Evolutionary conservation across 1,139 yeast genomes (phyloP).

Genomic region (Geotrichum reessii): DNA sequence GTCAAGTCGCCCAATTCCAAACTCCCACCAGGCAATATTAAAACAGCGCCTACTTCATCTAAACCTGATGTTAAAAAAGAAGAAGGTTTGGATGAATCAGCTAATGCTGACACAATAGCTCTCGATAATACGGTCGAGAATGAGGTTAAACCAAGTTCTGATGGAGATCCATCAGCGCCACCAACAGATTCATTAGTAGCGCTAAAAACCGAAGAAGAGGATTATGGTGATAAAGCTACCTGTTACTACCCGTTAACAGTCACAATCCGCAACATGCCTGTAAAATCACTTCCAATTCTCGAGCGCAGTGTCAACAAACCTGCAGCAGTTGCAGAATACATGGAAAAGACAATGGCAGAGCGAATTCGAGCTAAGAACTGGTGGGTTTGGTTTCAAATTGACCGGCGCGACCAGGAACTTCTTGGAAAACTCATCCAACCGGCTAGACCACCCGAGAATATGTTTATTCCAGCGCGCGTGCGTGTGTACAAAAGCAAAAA

Average conservation of each 20-base stretch:
- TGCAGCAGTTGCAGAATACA: constrained; percentile 51
- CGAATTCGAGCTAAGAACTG: constrained; percentile 61
- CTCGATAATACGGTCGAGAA: constrained; percentile 16
- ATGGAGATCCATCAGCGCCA: neutral
- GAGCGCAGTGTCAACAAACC: constrained; percentile 58
- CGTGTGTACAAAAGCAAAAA: constrained; percentile 29
- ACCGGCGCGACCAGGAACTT: constrained; percentile 64
- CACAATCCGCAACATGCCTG: constrained; percentile 57
- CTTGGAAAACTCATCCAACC: constrained; percentile 29
- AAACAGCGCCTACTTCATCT: neutral
- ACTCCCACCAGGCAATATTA: constrained; percentile 14
- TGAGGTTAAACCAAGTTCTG: constrained; percentile 4
- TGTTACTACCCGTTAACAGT: constrained; percentile 55
- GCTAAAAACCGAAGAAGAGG: constrained; percentile 20
- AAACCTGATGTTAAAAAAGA: constrained; percentile 21
- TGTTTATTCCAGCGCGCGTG: constrained; percentile 28
- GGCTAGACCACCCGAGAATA: constrained; percentile 31
- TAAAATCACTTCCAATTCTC: constrained; percentile 61
- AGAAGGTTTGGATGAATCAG: constrained; percentile 27
- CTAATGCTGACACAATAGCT: constrained; percentile 25
- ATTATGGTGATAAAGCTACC: constrained; percentile 27
- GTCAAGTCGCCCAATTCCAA: constrained; percentile 8
- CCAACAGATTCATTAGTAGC: constrained; percentile 6
- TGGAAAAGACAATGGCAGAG: constrained; percentile 54
- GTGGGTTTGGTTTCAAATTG: constrained; percentile 80